A percentile compares a stretch with the other conserved stretches of the same genome.
Conservation (phyloP, 495 filamentous ascomycete genomes). For the Podospora pseudocomata region DNA sequence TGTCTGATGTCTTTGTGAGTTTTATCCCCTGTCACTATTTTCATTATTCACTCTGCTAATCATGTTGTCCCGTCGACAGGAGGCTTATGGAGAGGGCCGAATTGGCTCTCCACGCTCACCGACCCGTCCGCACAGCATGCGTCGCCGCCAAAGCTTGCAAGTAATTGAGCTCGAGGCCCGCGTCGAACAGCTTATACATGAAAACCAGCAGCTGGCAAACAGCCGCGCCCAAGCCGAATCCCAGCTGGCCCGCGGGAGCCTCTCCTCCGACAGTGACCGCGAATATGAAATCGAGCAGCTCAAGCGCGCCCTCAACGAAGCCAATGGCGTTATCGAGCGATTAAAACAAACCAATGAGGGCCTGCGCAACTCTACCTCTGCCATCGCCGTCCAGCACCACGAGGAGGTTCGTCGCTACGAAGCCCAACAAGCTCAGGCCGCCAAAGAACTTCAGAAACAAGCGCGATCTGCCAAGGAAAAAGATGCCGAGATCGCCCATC, state of each 20-base stretch:
- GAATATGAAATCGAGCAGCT: conserved; percentile 80
- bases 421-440: conserved; percentile 48
- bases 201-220: conserved; percentile 73
- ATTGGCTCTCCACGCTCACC: conserved; percentile 85
- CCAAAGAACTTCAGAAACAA: conserved; percentile 58
- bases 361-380: conserved; percentile 66
- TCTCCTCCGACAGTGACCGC: conserved; percentile 55
- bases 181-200: conserved; percentile 74
- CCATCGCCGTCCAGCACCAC: conserved; percentile 68
- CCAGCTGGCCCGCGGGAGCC: conserved; percentile 38
- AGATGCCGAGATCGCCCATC: conserved; percentile 70
- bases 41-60: conserved; percentile 11
- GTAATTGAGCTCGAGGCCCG: conserved; percentile 73
- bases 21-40: conserved; percentile 8
- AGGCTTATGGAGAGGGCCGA: conserved; percentile 90
- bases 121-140: conserved; percentile 91
- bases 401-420: conserved; percentile 59
- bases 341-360: conserved; percentile 76
- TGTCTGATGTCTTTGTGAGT: conserved; percentile 94
- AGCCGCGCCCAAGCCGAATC: conserved; percentile 65
- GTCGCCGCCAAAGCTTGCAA: conserved; percentile 94
- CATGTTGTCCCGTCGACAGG: conserved; percentile 47
- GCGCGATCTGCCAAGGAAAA: conserved; percentile 69
- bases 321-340: conserved; percentile 74
- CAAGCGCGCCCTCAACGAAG: conserved; percentile 67